phyloP scores from a whole-genome alignment of 192 early-diverging fungal species.

The Powellomyces hirtus region DNA sequence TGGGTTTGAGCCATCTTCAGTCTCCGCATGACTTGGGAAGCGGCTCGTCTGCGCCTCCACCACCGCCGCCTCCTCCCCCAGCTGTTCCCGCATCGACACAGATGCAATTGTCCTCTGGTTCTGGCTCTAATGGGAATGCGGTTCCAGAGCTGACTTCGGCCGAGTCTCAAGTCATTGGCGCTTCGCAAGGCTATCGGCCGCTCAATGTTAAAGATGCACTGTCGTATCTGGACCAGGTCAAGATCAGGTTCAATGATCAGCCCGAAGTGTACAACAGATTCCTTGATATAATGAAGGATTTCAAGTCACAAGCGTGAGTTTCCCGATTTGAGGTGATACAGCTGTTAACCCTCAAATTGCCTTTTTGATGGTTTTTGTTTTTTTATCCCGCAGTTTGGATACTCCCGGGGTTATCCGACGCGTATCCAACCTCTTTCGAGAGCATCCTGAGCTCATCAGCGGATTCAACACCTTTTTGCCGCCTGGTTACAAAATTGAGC shows the following conservation, averaged over 20 bases:
- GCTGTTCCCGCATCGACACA: neutral
- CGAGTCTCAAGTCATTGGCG: constrained; percentile 19
- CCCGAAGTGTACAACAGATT: constrained; percentile 98
- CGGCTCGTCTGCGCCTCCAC: neutral
- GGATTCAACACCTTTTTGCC: constrained; percentile 99
- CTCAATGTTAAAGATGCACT: constrained; percentile 93
- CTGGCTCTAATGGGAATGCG: neutral
- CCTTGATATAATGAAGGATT: constrained; percentile 99
- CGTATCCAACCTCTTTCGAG: constrained; percentile 92
- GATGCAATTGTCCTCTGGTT: neutral
- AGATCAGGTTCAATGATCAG: constrained; percentile 84
- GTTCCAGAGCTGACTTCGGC: constrained; percentile 19
- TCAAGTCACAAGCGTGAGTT: constrained; percentile 88
- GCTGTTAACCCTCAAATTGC: neutral
- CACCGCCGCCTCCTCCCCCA: neutral
- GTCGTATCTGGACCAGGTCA: constrained; percentile 95
- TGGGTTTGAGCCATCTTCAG: neutral
- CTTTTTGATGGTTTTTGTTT: neutral
- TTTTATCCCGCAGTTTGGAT: constrained; percentile 52
- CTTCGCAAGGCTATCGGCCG: constrained; percentile 30
- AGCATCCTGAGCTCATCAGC: constrained; percentile 84
- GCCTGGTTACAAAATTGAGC: constrained; percentile 95
- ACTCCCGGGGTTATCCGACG: constrained; percentile 97
- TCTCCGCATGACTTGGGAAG: neutral
- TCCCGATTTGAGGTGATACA: neutral